phyloP scores from a whole-genome alignment of 768 basidiomycete species.

The Boletus sensibilis region DNA sequence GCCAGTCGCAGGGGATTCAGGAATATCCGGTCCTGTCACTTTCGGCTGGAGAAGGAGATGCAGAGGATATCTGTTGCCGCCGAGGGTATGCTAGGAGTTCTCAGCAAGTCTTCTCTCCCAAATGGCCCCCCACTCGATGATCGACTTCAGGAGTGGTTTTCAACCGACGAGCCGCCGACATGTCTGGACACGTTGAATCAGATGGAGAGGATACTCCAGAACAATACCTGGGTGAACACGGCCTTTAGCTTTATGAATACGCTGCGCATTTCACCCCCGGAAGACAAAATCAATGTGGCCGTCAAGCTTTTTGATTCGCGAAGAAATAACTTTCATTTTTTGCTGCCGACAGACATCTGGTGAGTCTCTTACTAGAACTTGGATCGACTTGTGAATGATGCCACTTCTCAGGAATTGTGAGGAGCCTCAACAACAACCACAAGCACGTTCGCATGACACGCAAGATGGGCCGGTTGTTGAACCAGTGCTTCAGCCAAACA shows the following conservation, averaged over 20 bases:
- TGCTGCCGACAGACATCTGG: conserved; percentile 11
- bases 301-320: conserved; percentile 7
- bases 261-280: not conserved
- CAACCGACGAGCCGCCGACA: not conserved
- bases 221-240: not conserved
- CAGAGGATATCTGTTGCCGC: conserved; percentile 6
- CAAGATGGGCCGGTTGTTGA: not conserved
- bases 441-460: not conserved
- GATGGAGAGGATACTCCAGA: conserved; percentile 10
- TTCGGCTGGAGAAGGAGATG: conserved; percentile 17
- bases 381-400: not conserved
- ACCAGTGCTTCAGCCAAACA: not conserved
- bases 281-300: conserved; percentile 8
- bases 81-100: not conserved
- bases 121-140: conserved; percentile 6
- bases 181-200: conserved; percentile 6
- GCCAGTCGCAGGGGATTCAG: not conserved
- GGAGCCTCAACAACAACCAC: not conserved
- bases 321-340: conserved; percentile 5
- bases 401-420: conserved; percentile 5
- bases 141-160: conserved; percentile 11
- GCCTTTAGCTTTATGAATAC: not conserved
- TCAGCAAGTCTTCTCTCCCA: not conserved
- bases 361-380: not conserved
- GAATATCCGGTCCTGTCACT: conserved; percentile 5